These are phyloP conservation scores for Paramecium primaurelia DNA, from an alignment of 73 alveolate species.

Conservation along the genomic window DNA sequence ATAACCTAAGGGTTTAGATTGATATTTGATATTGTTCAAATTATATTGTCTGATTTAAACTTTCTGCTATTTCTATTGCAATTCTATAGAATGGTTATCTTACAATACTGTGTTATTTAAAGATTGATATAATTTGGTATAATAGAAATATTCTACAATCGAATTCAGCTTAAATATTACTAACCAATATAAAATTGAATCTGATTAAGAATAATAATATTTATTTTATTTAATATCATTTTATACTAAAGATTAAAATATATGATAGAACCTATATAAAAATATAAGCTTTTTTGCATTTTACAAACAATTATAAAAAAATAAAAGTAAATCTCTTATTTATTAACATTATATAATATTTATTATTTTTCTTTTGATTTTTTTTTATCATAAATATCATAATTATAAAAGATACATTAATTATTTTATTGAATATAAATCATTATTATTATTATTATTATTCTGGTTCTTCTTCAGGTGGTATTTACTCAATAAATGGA, in stretches of 20 bases:
- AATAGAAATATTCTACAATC: background rate
- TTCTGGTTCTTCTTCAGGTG: slow-evolving; percentile 8
- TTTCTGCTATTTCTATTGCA: background rate
- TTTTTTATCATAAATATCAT: no score
- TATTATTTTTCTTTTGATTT: no score
- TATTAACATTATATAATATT: background rate
- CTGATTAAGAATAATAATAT: no score
- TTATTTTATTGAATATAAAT: background rate
- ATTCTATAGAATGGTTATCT: background rate
- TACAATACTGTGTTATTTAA: background rate
- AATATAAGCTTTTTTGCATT: background rate
- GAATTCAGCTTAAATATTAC: background rate
- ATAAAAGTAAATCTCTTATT: background rate
- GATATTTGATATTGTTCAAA: background rate
- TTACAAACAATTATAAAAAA: background rate
- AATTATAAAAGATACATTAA: background rate
- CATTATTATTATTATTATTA: background rate
- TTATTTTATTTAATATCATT: no score
- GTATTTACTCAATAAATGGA: slow-evolving; percentile 19
- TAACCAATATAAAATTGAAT: background rate
- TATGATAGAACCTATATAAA: background rate
- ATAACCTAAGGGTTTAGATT: background rate
- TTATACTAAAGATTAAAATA: no score
- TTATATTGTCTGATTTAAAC: background rate
- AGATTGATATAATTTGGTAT: background rate